Evolutionary conservation across 108 stramenopile species (phyloP).

Genomic region (Skeletonema costatum): DNA sequence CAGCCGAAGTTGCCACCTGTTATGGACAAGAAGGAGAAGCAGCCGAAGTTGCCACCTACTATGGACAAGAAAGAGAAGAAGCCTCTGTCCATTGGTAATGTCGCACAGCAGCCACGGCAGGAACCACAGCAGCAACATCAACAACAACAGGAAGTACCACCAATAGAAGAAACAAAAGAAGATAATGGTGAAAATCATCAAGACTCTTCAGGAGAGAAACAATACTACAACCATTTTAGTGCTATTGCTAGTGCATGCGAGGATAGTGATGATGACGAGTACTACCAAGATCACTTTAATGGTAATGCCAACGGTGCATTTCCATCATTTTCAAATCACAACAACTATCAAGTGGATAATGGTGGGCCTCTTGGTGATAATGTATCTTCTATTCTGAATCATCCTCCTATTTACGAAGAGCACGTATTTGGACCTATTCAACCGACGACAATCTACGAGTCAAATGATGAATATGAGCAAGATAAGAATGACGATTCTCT

Average conservation of each 20-base stretch:
- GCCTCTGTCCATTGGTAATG: not conserved
- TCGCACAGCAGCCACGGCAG: not conserved
- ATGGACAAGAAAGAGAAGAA: not conserved
- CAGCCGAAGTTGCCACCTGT: not conserved
- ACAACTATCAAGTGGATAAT: not conserved
- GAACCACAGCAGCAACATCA: not conserved
- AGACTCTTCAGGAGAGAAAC: not conserved
- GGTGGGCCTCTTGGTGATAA: not conserved
- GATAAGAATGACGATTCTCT: not conserved
- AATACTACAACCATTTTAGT: not conserved
- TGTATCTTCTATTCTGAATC: not conserved
- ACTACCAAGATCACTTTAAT: not conserved
- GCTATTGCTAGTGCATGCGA: not conserved
- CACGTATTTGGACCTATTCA: not conserved
- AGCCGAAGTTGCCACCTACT: not conserved
- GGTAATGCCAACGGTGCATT: not conserved
- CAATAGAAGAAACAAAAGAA: not conserved
- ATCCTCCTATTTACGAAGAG: not conserved
- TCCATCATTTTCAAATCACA: not conserved
- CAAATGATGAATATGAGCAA: not conserved
- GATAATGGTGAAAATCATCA: not conserved
- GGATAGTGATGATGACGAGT: not conserved
- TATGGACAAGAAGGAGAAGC: not conserved
- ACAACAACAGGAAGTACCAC: not conserved
- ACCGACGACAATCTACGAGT: not conserved